Evolutionary conservation across 116 monocot genomes (phyloP), one percentile per base, ranked within the genome.

Genomic region (Dioscorea cayenensis): DNA sequence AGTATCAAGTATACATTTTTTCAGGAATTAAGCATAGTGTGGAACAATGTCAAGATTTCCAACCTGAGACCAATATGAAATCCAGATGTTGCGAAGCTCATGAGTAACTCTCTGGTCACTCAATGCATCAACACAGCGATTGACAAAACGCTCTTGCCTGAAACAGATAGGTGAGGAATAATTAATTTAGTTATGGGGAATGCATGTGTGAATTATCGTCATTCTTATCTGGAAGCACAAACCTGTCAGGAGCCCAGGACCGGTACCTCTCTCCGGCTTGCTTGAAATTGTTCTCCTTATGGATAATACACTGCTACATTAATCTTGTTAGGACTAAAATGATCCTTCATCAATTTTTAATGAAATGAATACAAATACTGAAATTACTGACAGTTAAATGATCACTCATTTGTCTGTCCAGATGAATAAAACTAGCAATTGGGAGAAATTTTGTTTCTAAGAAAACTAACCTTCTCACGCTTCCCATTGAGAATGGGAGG

Each of bases 131-230:
- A 76, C 80, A 79, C 72, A 76, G 10, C 84, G 75, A 14, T 68
- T 68, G 75, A 79, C 35, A 73, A 77, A 84, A 20, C 84, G 79
- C n/a, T 84, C 84, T 79, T 84, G 84, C 84, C 84, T 84, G 72
- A 13, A 50, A 66, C 21, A 49, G 28, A 51, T 19, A 63, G 35
- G 25, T 25, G 25, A 25, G 25, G 25, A 25, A 52, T 48, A 22
- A n/a, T n/a, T 14, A 19, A 23, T 14, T 51, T n/a, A 74, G 51
- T 20, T 13, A 7, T 35, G 18, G 14, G 19, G 28, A 9, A 9
- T 5, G 5, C 0, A 16, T 25, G 25, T 25, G 1, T 25, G 25
- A 25, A 25, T 25, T 25, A 25, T 0, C 25, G 1, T 25, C 25
- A 25, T 25, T 25, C 25, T 25, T 25, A 25, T 25, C 25, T 25